Evolutionary conservation across 2,329 filamentous ascomycete species (phyloP).

Genomic region (Epichloe amarillans): DNA sequence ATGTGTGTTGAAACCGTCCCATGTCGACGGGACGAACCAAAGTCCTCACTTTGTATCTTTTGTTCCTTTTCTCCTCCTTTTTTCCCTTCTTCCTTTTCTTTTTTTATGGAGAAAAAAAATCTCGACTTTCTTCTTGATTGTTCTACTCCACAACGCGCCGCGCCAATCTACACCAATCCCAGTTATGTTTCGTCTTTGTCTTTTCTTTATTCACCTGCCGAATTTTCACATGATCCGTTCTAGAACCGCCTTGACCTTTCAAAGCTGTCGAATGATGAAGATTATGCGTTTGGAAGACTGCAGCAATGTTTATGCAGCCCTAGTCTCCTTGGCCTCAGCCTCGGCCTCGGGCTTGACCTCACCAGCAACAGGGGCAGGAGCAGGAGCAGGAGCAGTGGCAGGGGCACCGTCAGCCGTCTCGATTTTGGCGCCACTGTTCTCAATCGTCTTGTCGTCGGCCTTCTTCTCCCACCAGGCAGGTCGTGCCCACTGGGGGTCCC

Average conservation of each 20-base stretch:
- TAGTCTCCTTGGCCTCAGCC: conserved; percentile 20
- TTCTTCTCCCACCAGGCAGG: conserved; percentile 51
- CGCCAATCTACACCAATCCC: neutral
- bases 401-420: conserved; percentile 20
- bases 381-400: conserved; percentile 1
- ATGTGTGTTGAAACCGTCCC: no score
- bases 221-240: neutral
- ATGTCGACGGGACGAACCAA: no score
- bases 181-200: neutral
- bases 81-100: neutral
- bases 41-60: neutral
- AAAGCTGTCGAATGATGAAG: neutral
- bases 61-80: neutral
- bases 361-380: conserved; percentile 19
- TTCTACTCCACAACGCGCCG: conserved; percentile 1
- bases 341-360: conserved; percentile 18
- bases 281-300: neutral
- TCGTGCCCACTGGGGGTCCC: conserved; percentile 48
- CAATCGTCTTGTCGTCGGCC: conserved; percentile 20
- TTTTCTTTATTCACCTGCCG: neutral
- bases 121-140: neutral
- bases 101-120: neutral
- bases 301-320: conserved; percentile 4
- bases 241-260: neutral
- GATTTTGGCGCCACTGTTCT: conserved; percentile 27